Conservation (phyloP, 257 asterid genomes). For the Petrea volubilis region DNA sequence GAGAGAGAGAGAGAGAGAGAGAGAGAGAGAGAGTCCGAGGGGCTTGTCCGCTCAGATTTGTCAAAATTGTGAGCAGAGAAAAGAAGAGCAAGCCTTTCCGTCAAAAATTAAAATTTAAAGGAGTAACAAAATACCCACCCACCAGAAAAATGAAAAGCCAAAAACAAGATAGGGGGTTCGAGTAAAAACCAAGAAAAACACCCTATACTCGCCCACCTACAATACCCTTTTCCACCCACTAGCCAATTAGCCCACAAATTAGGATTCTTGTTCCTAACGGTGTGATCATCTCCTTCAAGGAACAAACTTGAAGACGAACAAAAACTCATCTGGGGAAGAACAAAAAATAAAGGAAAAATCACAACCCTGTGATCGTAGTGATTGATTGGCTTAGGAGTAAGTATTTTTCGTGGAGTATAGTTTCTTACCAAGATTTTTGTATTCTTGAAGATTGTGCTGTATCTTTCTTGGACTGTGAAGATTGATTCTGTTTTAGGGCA, state of each 20-base stretch:
- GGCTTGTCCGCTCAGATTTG: slow-evolving; percentile 7
- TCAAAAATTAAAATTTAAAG: no score
- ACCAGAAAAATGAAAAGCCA: background rate
- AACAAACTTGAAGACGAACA: background rate
- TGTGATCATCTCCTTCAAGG: slow-evolving; percentile 8
- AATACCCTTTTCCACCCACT: slow-evolving; percentile 16
- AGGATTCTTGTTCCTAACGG: slow-evolving; percentile 25
- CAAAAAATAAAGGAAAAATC: background rate
- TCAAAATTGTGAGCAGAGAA: slow-evolving; percentile 7
- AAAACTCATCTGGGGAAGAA: slow-evolving; percentile 6
- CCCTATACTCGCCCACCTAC: slow-evolving; percentile 35
- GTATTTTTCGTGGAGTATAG: background rate
- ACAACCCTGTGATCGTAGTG: slow-evolving; percentile 21
- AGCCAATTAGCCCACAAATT: slow-evolving; percentile 18
- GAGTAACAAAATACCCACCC: background rate
- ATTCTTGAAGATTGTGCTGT: slow-evolving; percentile 12
- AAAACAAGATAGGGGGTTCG: background rate
- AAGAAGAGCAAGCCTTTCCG: background rate
- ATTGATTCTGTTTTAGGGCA: background rate
- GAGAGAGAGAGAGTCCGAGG: background rate
- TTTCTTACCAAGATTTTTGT: slow-evolving; percentile 8
- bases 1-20: no score
- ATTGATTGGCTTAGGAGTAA: slow-evolving; percentile 16
- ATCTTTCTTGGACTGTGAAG: slow-evolving; percentile 11
- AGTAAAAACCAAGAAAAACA: slow-evolving; percentile 28